Percentiles rank a stretch among this genome's conserved stretches.
Conservation (phyloP, 148 eudicot genomes). For the Rhododendron henanense region DNA sequence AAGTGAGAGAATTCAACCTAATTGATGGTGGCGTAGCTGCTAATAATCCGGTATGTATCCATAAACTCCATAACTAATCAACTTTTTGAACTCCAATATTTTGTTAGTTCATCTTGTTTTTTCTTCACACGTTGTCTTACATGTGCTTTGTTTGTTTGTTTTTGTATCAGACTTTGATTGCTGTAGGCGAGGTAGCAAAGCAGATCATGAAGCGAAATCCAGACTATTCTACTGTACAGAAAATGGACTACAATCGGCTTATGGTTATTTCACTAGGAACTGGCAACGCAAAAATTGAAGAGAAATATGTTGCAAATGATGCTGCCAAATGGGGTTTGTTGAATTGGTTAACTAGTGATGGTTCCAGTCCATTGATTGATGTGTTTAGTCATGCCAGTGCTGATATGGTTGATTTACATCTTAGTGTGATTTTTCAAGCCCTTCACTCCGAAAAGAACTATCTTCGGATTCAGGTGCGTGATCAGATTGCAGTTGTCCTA, state of each 20-base stretch:
- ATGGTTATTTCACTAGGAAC: slow-evolving; percentile 12
- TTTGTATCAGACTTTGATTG: slow-evolving; percentile 4
- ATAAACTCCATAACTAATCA: background rate
- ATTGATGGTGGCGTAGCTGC: slow-evolving; percentile 16
- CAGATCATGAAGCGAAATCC: background rate
- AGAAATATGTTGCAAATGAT: background rate
- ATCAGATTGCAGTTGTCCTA: background rate
- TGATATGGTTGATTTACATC: slow-evolving; percentile 11
- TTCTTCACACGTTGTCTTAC: too few species aligned
- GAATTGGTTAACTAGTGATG: background rate
- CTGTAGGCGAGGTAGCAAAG: slow-evolving; percentile 3
- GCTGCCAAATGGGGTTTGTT: slow-evolving; percentile 13
- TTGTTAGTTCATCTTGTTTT: too few species aligned
- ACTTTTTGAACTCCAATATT: too few species aligned
- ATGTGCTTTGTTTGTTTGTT: background rate
- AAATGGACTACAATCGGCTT: slow-evolving; percentile 12
- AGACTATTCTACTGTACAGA: background rate
- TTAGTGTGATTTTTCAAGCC: slow-evolving; percentile 11
- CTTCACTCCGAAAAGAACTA: slow-evolving; percentile 2
- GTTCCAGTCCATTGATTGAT: slow-evolving; percentile 11
- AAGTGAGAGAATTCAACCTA: slow-evolving; percentile 11
- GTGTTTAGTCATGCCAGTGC: slow-evolving; percentile 5
- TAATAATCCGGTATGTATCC: slow-evolving; percentile 6
- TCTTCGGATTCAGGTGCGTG: slow-evolving; percentile 3
- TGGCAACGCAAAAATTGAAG: background rate